Percentiles rank a stretch among this genome's conserved stretches.
Evolutionary conservation across 2,329 filamentous ascomycete genomes (phyloP).

Genomic region (Cercospora sesami): DNA sequence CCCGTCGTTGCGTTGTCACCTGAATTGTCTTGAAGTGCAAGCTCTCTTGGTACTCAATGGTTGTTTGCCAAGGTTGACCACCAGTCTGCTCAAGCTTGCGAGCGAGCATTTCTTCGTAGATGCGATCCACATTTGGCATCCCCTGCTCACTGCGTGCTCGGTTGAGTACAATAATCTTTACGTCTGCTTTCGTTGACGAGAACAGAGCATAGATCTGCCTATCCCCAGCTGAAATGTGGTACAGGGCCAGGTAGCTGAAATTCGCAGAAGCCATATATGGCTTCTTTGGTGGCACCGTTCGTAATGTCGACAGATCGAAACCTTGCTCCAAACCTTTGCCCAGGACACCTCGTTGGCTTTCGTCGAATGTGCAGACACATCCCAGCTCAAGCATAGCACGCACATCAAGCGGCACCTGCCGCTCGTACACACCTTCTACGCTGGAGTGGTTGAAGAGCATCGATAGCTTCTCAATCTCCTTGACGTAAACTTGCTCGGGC

Average conservation of each 20-base stretch:
- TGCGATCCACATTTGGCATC: conserved; percentile 83
- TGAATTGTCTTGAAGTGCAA: conserved; percentile 83
- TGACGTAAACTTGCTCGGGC: conserved; percentile 81
- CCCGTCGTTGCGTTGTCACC: conserved; percentile 85
- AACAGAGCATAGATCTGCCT: conserved; percentile 92
- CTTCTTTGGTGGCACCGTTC: conserved; percentile 64
- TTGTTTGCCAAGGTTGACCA: conserved; percentile 72
- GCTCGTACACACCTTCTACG: conserved; percentile 97
- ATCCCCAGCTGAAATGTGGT: conserved; percentile 87
- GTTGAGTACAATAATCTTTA: conserved; percentile 85
- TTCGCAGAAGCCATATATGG: conserved; percentile 74
- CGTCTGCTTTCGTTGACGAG: conserved; percentile 76
- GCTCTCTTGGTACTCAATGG: conserved; percentile 83
- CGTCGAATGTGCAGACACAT: conserved; percentile 89
- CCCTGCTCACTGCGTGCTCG: conserved; percentile 78
- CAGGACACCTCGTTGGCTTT: conserved; percentile 82
- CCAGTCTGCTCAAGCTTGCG: conserved; percentile 65
- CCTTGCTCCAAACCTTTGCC: conserved; percentile 91
- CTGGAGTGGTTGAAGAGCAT: conserved; percentile 86
- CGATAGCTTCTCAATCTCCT: conserved; percentile 78
- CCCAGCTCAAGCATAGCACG: conserved; percentile 87
- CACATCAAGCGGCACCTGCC: conserved; percentile 81
- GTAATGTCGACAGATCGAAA: conserved; percentile 79
- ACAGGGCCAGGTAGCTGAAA: conserved; percentile 78
- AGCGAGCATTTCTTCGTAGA: conserved; percentile 76